Evolutionary conservation across 2,329 filamentous ascomycete species (phyloP), one percentile per base, ranked within the genome.

Genomic region (Arthrobotrys iridis): DNA sequence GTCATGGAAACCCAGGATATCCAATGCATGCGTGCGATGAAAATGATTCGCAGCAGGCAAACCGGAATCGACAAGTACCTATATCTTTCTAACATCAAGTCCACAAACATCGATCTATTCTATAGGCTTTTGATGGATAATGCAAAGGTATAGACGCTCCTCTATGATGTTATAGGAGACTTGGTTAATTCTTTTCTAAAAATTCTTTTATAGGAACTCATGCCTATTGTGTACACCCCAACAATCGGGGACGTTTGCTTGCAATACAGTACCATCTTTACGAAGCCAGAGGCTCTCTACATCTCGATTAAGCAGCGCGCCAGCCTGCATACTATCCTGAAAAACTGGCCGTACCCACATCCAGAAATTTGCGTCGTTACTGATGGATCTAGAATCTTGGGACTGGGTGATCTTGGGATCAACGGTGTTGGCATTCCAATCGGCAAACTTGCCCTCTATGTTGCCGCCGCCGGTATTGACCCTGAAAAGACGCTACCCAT

Each of bases 391-490:
- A 91, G 95, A 79, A 98, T 89, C 82, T 89, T 93, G 70, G 94
- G 95, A 81, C 88, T 99, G 33, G 95, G 95, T 79, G 95, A 99
- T 83, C 88, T 98, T 67, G 95, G 95, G 79, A 90, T 99, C 78
- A 97, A 98, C 83, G 95, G 95, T 81, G 96, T 98, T 85, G 95
- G 95, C 78, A 99, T 99, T 83, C 93, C 95, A 76, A 94, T 99
- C 79, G 95, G 95, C 81, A 99, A 99, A 86, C 87, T 98, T 77
- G 89, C 93, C 77, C 88, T 99, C 58, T 99, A 99, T 86, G 97
- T 93, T 73, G 93, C 91, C 50, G 96, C 94, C 80, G 95, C 94
- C 67, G 95, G 95, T 81, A 97, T 98, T 83, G 89, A 93, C 83
- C 95, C 95, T 80, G 88, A 85, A 84, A 96, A 87, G 89, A 97